Conservation (phyloP, 257 asterid genomes). For the Petunia axillaris region DNA sequence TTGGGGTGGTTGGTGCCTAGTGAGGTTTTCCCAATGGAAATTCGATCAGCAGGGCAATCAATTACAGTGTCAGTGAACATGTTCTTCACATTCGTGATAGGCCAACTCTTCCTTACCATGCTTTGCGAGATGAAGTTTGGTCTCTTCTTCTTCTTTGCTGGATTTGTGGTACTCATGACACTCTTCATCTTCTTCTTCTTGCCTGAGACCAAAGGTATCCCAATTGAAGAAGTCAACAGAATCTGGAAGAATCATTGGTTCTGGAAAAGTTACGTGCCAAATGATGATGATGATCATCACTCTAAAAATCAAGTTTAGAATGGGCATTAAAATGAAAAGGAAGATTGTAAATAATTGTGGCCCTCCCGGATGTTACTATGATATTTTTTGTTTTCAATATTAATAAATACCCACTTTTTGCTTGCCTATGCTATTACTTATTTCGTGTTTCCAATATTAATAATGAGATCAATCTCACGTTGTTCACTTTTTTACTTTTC, state of each 20-base stretch:
- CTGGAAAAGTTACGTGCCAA: slow-evolving; percentile 58
- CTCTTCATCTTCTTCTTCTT: slow-evolving; percentile 51
- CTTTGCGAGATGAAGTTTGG: slow-evolving; percentile 78
- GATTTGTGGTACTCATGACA: slow-evolving; percentile 64
- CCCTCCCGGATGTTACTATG: too few relatives aligned
- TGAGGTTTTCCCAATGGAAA: slow-evolving; percentile 77
- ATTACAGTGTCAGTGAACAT: slow-evolving; percentile 71
- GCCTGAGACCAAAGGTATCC: slow-evolving; percentile 86
- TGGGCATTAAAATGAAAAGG: not conserved
- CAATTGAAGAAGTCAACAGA: slow-evolving; percentile 68
- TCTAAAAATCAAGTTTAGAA: slow-evolving; percentile 29
- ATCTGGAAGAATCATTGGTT: slow-evolving; percentile 84
- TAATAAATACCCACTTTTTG: not conserved
- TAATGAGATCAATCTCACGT: not conserved
- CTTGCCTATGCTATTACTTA: not conserved
- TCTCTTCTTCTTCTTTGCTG: slow-evolving; percentile 66
- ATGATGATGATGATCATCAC: slow-evolving; percentile 48
- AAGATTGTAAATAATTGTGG: not conserved
- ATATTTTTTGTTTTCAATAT: not conserved
- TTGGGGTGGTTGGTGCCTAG: slow-evolving; percentile 88
- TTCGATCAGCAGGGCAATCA: slow-evolving; percentile 82
- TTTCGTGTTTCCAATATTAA: not conserved
- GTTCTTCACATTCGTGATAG: slow-evolving; percentile 62
- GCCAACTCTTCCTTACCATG: slow-evolving; percentile 71
- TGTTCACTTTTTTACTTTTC: not conserved